Percentiles rank a stretch among this genome's conserved stretches.
These are phyloP conservation scores for Forsythia viridissima DNA, from an alignment of 257 asterid genomes.

Conservation along the genomic window DNA sequence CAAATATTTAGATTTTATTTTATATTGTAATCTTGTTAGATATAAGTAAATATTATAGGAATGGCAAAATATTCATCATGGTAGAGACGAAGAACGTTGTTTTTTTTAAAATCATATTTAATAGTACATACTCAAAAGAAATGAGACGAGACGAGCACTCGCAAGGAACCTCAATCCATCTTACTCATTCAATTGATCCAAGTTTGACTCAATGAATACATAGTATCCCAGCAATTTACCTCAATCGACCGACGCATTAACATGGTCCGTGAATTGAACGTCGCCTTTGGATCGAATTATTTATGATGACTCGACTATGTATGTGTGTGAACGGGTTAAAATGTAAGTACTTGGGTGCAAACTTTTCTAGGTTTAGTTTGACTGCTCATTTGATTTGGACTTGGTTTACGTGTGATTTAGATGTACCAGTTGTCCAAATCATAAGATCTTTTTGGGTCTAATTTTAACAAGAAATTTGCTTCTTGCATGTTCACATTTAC, in stretches of 20 bases:
- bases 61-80: too few relatives aligned
- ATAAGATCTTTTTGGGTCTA: too few relatives aligned
- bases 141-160: background rate
- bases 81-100: too few relatives aligned
- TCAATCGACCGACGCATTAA: background rate
- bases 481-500: too few relatives aligned
- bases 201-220: background rate
- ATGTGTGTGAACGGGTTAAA: background rate
- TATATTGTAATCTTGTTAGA: too few relatives aligned
- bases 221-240: background rate
- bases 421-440: background rate
- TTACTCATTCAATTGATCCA: background rate
- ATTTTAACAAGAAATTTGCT: too few relatives aligned
- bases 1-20: too few relatives aligned
- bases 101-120: too few relatives aligned
- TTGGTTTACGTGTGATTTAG: constrained; percentile 5
- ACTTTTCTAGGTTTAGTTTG: background rate
- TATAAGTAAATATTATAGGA: background rate
- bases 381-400: constrained; percentile 4
- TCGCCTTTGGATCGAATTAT: background rate
- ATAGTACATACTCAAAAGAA: too few relatives aligned
- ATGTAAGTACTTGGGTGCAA: background rate
- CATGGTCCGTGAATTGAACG: background rate
- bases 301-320: background rate
- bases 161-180: background rate